Percentiles rank a stretch among this genome's conserved stretches.
These are phyloP conservation scores for Rhizophora apiculata DNA, from an alignment of 345 rosid genomes.

Conservation along the genomic window DNA sequence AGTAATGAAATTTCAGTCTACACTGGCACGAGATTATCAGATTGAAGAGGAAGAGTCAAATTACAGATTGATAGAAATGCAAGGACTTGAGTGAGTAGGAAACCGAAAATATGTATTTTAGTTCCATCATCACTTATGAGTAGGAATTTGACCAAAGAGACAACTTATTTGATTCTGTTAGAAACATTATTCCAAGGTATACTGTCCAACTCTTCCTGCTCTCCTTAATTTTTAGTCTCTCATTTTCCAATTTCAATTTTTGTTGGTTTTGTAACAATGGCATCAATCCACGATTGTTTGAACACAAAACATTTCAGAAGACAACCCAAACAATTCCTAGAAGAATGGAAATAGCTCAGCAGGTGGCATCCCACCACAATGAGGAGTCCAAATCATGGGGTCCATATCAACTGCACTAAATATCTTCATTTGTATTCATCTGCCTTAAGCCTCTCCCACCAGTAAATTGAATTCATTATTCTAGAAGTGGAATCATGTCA, in stretches of 20 bases:
- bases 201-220: neutral
- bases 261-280: neutral
- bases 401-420: slow-evolving; percentile 25
- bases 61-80: too few species aligned
- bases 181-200: neutral
- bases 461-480: slow-evolving; percentile 21
- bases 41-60: too few species aligned
- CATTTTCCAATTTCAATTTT: neutral
- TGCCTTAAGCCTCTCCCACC: slow-evolving; percentile 30
- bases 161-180: neutral
- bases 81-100: neutral
- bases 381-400: slow-evolving; percentile 39
- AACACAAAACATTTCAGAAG: slow-evolving; percentile 4
- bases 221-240: neutral
- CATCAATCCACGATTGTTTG: neutral
- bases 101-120: neutral
- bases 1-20: too few species aligned
- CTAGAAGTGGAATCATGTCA: slow-evolving; percentile 16
- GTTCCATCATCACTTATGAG: neutral
- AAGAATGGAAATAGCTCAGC: slow-evolving; percentile 7
- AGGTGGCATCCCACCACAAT: slow-evolving; percentile 22
- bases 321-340: neutral
- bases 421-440: slow-evolving; percentile 30
- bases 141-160: neutral
- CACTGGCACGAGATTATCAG: too few species aligned